A percentile compares a stretch with the other conserved stretches of the same genome.
These are phyloP conservation scores for Chlamydomonas eustigma DNA, from an alignment of 139 green algal species.

Conservation along the genomic window DNA sequence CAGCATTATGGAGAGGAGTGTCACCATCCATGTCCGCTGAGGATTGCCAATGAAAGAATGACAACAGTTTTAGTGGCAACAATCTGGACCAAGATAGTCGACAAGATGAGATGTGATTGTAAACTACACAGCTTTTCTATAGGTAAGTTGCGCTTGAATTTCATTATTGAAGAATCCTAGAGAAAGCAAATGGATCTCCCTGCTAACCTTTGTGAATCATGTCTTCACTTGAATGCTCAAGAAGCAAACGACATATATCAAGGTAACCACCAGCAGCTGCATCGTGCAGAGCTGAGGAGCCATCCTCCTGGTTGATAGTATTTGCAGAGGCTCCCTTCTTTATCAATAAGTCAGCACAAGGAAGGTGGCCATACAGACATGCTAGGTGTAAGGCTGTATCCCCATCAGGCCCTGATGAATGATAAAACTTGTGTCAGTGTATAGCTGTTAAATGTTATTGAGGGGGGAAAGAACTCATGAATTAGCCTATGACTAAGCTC, in stretches of 20 bases:
- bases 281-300: slow-evolving; percentile 46
- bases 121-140: no score
- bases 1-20: slow-evolving; percentile 51
- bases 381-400: slow-evolving; percentile 50
- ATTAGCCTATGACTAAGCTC: no score
- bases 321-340: slow-evolving; percentile 24
- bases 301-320: slow-evolving; percentile 37
- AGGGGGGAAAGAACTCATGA: no score
- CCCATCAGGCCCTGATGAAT: slow-evolving; percentile 48
- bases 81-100: no score
- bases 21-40: slow-evolving; percentile 38
- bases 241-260: slow-evolving; percentile 34
- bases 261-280: slow-evolving; percentile 49
- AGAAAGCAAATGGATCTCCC: no score
- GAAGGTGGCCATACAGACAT: slow-evolving; percentile 42
- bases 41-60: no score
- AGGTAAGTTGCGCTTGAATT: no score
- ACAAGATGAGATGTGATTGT: no score
- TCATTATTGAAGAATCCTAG: no score
- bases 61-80: no score
- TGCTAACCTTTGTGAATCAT: background rate
- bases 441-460: no score
- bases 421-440: no score
- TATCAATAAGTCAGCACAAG: slow-evolving; percentile 35
- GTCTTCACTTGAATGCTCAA: slow-evolving; percentile 6